Evolutionary conservation across 2,329 filamentous ascomycete species (phyloP).

Genomic region (Lachnum nothofagi): DNA sequence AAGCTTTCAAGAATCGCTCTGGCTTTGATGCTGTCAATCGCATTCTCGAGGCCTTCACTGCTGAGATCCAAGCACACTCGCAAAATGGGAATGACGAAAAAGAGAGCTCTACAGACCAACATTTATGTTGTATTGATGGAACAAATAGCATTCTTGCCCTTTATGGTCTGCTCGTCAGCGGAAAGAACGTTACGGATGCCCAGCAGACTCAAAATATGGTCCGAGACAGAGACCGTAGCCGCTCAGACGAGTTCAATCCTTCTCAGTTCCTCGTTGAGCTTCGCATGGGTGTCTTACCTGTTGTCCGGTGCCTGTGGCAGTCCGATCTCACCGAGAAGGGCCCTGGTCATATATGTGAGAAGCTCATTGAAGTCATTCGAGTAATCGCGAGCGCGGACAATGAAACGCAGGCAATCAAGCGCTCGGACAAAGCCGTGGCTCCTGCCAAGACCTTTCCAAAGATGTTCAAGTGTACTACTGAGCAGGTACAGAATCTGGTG

Average conservation of each 20-base stretch:
- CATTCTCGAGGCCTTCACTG: constrained; percentile 65
- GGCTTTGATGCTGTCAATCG: constrained; percentile 70
- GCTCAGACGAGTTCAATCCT: constrained; percentile 57
- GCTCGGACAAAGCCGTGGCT: constrained; percentile 51
- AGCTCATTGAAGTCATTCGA: constrained; percentile 77
- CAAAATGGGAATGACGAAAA: constrained; percentile 30
- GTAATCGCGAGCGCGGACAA: constrained; percentile 71
- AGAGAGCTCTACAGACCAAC: constrained; percentile 27
- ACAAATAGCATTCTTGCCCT: constrained; percentile 82
- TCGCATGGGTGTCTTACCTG: constrained; percentile 71
- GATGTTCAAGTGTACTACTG: constrained; percentile 47
- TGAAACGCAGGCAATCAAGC: constrained; percentile 62
- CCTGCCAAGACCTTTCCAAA: constrained; percentile 36
- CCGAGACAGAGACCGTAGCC: constrained; percentile 49
- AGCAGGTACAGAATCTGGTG: constrained; percentile 37
- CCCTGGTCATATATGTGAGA: constrained; percentile 69
- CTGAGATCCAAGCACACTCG: constrained; percentile 44
- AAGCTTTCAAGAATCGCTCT: constrained; percentile 77
- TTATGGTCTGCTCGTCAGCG: constrained; percentile 69
- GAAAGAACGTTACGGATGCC: constrained; percentile 77
- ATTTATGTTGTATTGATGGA: constrained; percentile 44
- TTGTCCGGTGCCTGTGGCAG: constrained; percentile 75
- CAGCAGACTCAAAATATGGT: constrained; percentile 53
- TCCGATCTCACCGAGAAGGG: constrained; percentile 78
- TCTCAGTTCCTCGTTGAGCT: constrained; percentile 83